Evolutionary conservation across 2,329 filamentous ascomycete species (phyloP), one percentile per base, ranked within the genome.

Genomic region (Endoconidiophora laricicola): DNA sequence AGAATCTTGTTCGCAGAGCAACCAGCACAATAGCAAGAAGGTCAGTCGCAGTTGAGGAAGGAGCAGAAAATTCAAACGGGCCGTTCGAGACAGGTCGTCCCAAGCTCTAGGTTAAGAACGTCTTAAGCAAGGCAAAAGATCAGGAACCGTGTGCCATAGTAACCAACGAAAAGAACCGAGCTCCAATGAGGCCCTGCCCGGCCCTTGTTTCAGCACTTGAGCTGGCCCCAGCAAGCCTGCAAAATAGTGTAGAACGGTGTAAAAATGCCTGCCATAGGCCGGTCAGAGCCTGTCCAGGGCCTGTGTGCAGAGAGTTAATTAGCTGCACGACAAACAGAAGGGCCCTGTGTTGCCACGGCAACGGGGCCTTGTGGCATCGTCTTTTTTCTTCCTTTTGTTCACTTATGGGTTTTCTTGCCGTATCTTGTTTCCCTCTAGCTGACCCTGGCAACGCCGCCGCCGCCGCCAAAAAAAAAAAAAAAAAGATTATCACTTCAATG

Each of bases 151-250:
- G 41, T 46, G 46, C 50, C 45, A 41, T 47, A 47, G 50, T 52
- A 52, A 52, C 50, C 38, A 52, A 26, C 12, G 38, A 44, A 48
- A 48, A 38, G 43, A 50, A 44, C 48, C 48, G 43, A 50, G 48
- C 43, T 50, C 48, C 42, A 33, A 37, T 24, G 26, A 46, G 36
- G 42, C 38, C 43, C 18, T 40, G 46, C 3, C 26, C 36, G 23
- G 41, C 45, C 50, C 50, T 52, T 48, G 50, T 52, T 52, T 52
- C 50, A 52, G 46, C 50, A 48, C 45, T 24, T 52, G 38, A 46
- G 45, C 22, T 40, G 23, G 22, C 48, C 45, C 44, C 22, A 22
- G 33, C 26, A 29, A 6, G 26, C 10, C 26, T 29, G 26, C 10
- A 7, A 18, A 18, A 29, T 29, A 29, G 26, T 29, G 26, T 7